Evolutionary conservation across 2,329 filamentous ascomycete species (phyloP), one percentile per base, ranked within the genome.

Genomic region (Davidsoniella eucalypti): DNA sequence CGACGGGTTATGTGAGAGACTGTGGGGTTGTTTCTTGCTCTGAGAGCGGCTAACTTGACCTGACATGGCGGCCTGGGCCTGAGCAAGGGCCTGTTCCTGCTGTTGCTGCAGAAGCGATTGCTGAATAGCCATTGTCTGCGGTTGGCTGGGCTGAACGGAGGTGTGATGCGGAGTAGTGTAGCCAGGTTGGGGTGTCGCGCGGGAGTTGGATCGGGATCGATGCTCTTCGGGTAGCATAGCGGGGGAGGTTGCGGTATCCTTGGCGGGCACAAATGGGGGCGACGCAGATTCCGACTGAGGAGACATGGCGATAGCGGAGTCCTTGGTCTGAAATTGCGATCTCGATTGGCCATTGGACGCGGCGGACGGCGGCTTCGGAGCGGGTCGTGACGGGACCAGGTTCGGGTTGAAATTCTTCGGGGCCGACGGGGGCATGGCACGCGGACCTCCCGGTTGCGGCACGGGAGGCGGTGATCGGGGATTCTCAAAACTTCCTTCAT

Each of bases 401-500:
- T 50, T 50, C 12, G 51, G 47, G 38, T 75, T 73, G 54, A 73
- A 62, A 55, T 78, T 75, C 61, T 75, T 75, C 18, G 49, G 45
- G 14, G 52, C 55, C 49, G 51, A 65, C 61, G 40, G 69, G 25
- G 51, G 51, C 51, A 53, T 50, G 38, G 51, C 38, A 17, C 51
- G 66, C 29, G 67, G 62, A 43, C 65, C 64, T 60, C 75, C 54
- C 41, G 52, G 54, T 16, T 39, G 63, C 52, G 90, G 88, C 54
- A 95, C 84, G 9, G 90, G 92, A 55, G 92, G 92, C 38, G 92
- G 85, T 16, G 90, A 85, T 61, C 92, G 78, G 45, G 92, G 92
- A 61, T 98, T 96, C 68, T 96, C 92, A 66, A 96, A 98, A 69
- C 87, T 96, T 62, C 86, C 84, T 73, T 87, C 82, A 67, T 86